phyloP scores from a whole-genome alignment of 2,329 filamentous ascomycete genomes.

The Tolypocladium endophyticum region DNA sequence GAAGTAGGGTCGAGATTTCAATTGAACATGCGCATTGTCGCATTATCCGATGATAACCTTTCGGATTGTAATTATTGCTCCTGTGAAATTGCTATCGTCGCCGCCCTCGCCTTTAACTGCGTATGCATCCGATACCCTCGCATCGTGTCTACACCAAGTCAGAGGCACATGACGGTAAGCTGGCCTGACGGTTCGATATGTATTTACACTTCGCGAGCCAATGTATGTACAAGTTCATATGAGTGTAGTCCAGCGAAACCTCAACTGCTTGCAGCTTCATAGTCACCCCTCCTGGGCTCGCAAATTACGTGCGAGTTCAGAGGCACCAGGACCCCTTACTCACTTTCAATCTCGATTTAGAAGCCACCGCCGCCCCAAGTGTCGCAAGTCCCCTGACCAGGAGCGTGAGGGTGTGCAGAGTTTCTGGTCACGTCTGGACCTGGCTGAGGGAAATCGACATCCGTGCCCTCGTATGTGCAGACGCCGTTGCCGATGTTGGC shows the following conservation, averaged over 20 bases:
- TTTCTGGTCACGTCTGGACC: slow-evolving; percentile 41
- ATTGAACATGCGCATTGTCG: no score
- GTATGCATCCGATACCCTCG: no score
- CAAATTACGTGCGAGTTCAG: not conserved
- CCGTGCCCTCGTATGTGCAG: slow-evolving; percentile 42
- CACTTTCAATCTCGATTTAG: not conserved
- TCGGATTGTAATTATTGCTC: no score
- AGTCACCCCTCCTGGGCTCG: not conserved
- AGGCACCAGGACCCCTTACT: not conserved
- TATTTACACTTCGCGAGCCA: not conserved
- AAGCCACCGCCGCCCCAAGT: not conserved
- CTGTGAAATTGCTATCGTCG: no score
- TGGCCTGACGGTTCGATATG: no score
- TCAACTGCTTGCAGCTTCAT: not conserved
- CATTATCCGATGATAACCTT: no score
- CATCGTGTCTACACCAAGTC: no score
- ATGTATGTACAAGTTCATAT: not conserved
- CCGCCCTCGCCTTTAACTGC: no score
- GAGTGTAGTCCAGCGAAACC: not conserved
- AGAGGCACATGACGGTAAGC: no score
- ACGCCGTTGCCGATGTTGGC: slow-evolving; percentile 57
- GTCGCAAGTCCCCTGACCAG: not conserved
- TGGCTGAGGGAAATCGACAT: slow-evolving; percentile 56
- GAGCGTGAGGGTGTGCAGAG: slow-evolving; percentile 5
- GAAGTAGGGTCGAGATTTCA: no score